phyloP scores from a whole-genome alignment of 192 early-diverging fungal genomes.

The Coemansia sp. region DNA sequence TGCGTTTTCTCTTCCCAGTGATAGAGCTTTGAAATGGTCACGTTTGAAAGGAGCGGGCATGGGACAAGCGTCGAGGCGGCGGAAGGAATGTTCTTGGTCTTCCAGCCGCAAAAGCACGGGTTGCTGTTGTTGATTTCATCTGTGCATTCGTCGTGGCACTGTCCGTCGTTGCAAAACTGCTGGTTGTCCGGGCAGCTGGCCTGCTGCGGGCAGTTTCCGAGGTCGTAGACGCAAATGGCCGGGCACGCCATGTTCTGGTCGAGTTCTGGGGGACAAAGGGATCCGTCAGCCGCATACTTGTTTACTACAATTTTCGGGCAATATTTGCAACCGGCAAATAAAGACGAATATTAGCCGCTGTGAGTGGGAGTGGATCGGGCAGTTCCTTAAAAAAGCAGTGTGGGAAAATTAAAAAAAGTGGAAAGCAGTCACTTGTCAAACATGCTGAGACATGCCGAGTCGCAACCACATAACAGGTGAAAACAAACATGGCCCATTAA shows the following conservation, averaged over 20 bases:
- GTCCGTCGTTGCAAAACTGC: slow-evolving; percentile 27
- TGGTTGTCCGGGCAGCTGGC: slow-evolving; percentile 25
- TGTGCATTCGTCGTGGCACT: slow-evolving; percentile 34
- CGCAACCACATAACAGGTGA: background rate
- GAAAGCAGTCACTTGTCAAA: background rate
- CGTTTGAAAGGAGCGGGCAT: slow-evolving; percentile 19
- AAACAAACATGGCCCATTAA: background rate
- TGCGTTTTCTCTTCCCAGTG: slow-evolving; percentile 19
- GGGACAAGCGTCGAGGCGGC: slow-evolving; percentile 19
- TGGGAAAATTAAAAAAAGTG: background rate
- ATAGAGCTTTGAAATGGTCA: slow-evolving; percentile 44
- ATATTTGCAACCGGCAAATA: background rate
- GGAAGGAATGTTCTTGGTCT: slow-evolving; percentile 21
- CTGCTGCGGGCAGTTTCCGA: slow-evolving; percentile 28
- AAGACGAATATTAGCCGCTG: background rate
- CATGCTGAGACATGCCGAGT: too few relatives aligned
- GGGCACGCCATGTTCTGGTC: slow-evolving; percentile 13
- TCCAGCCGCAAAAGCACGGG: slow-evolving; percentile 44
- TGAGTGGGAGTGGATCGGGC: background rate
- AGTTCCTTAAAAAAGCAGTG: background rate
- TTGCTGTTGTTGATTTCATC: slow-evolving; percentile 29
- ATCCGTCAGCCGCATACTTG: slow-evolving; percentile 24
- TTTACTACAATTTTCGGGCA: slow-evolving; percentile 29
- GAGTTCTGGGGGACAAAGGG: slow-evolving; percentile 16
- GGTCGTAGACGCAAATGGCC: slow-evolving; percentile 30